Percentiles rank a stretch among this genome's conserved stretches.
phyloP scores from a whole-genome alignment of 257 asterid genomes.

The Echium plantagineum region DNA sequence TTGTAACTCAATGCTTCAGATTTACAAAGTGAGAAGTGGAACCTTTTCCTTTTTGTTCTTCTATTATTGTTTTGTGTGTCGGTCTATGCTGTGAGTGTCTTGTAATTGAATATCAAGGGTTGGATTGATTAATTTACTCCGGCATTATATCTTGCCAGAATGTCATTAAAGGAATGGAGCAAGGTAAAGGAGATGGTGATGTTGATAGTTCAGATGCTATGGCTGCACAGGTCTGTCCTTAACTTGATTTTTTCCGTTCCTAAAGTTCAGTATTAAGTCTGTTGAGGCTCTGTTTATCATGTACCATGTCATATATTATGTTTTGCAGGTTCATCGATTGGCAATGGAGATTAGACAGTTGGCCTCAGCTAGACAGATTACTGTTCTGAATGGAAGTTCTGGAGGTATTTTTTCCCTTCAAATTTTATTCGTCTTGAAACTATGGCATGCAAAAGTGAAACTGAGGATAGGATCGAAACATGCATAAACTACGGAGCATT shows the following conservation, averaged over 20 bases:
- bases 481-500: neutral
- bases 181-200: neutral
- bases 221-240: neutral
- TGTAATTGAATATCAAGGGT: too few species aligned
- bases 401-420: slow-evolving; percentile 11
- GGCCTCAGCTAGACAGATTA: slow-evolving; percentile 50
- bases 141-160: neutral
- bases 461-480: neutral
- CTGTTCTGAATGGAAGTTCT: slow-evolving; percentile 58
- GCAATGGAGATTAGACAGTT: slow-evolving; percentile 62
- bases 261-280: too few species aligned
- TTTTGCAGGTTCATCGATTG: slow-evolving; percentile 54
- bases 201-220: neutral
- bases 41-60: too few species aligned
- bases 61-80: too few species aligned
- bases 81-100: neutral
- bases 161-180: too few species aligned
- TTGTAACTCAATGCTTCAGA: too few species aligned
- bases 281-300: neutral
- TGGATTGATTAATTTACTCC: neutral
- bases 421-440: neutral
- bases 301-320: slow-evolving; percentile 1
- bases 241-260: neutral
- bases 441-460: neutral
- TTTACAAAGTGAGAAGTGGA: too few species aligned